These are phyloP conservation scores for Baorangia bicolor DNA, from an alignment of 768 basidiomycete species.

Conservation along the genomic window DNA sequence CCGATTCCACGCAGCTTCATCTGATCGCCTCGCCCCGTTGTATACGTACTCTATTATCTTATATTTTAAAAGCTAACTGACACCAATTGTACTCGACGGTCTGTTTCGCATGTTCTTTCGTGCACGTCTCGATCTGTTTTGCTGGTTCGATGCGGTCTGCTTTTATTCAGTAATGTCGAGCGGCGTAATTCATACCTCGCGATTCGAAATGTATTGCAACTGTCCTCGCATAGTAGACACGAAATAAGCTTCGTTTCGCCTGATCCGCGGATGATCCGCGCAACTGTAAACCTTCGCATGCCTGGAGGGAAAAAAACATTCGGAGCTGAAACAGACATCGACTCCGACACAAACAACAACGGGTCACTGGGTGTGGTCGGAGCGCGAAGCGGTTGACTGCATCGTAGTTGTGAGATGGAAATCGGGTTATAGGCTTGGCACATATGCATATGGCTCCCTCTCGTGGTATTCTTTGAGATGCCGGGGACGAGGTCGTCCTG, in stretches of 20 bases:
- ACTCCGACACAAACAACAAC: conserved; percentile 20
- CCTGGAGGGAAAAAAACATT: conserved; percentile 12
- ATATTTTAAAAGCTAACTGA: conserved; percentile 33
- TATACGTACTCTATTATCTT: conserved; percentile 33
- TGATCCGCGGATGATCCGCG: conserved; percentile 29
- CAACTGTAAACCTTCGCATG: conserved; percentile 21
- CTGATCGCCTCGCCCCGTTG: conserved; percentile 15
- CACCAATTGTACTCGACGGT: conserved; percentile 17
- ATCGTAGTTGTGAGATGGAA: neutral
- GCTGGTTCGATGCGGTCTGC: conserved; percentile 2
- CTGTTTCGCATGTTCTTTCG: conserved; percentile 4
- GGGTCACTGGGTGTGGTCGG: neutral
- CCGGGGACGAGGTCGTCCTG: neutral
- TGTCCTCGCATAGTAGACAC: conserved; percentile 10
- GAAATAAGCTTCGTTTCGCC: conserved; percentile 10
- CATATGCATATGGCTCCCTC: no score
- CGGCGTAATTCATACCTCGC: conserved; percentile 11
- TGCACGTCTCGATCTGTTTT: conserved; percentile 5
- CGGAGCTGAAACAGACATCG: conserved; percentile 27
- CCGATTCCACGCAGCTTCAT: conserved; percentile 17
- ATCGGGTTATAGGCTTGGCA: neutral
- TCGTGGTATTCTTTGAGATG: no score
- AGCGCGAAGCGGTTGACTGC: neutral
- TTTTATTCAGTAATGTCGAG: conserved; percentile 8
- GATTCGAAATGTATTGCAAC: neutral